phyloP scores from a whole-genome alignment of 2,329 filamentous ascomycete genomes.

The Tolypocladium paradoxum region DNA sequence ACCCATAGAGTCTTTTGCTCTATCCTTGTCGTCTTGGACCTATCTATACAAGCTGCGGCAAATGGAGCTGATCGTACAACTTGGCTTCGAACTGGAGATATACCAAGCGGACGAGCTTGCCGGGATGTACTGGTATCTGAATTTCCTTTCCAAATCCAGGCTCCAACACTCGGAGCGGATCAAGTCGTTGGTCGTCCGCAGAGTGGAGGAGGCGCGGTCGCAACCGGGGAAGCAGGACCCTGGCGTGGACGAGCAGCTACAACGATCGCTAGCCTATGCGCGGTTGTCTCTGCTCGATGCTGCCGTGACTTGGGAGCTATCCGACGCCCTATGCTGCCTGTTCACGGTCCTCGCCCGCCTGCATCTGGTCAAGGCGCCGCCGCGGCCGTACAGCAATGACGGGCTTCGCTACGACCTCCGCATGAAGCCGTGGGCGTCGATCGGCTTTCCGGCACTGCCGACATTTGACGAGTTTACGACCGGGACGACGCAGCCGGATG shows the following conservation, averaged over 20 bases:
- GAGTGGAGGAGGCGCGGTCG: slow-evolving; percentile 18
- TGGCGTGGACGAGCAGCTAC: slow-evolving; percentile 30
- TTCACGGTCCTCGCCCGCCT: slow-evolving; percentile 57
- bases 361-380: slow-evolving; percentile 36
- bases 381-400: slow-evolving; percentile 56
- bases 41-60: slow-evolving; percentile 84
- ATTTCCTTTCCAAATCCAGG: slow-evolving; percentile 59
- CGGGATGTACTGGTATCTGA: slow-evolving; percentile 86
- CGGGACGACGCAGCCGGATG: slow-evolving; percentile 29
- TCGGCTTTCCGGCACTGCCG: slow-evolving; percentile 59
- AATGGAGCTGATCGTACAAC: slow-evolving; percentile 77
- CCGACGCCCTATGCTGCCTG: slow-evolving; percentile 46
- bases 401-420: slow-evolving; percentile 67
- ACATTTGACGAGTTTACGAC: slow-evolving; percentile 48
- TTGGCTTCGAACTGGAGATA: slow-evolving; percentile 88
- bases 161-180: slow-evolving; percentile 64
- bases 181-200: slow-evolving; percentile 47
- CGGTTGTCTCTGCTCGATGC: slow-evolving; percentile 54
- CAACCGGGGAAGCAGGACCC: slow-evolving; percentile 8
- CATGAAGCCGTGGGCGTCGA: slow-evolving; percentile 69
- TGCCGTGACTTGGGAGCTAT: slow-evolving; percentile 47
- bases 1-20: slow-evolving; percentile 47
- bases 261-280: slow-evolving; percentile 41
- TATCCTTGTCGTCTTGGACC: slow-evolving; percentile 77
- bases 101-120: slow-evolving; percentile 79